Evolutionary conservation across 257 asterid genomes (phyloP), one percentile per base, ranked within the genome.

Genomic region (Avicennia marina): DNA sequence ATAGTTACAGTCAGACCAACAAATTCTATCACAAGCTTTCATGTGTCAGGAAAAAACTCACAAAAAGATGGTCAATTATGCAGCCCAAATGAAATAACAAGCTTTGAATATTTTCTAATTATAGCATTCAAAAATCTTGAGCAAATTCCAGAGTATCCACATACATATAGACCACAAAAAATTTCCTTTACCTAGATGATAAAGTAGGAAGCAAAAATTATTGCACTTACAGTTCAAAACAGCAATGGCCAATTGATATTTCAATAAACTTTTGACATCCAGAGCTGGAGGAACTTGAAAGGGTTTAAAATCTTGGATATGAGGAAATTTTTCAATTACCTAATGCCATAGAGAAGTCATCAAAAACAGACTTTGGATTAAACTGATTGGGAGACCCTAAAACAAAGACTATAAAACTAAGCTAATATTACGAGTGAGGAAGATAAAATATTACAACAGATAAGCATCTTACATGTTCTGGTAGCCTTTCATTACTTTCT

Each of bases 251-350:
- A 91, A 58, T 66, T 91, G 96, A 71, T 75, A 75, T 57, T 88
- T 91, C 69, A 85, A 68, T 61, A 85, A 56, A 65, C 64, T 59
- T 70, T 50, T 62, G 68, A 62, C 75, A 64, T 88, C 86, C 57
- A 70, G 49, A 65, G 39, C 65, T 25, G 66, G 71, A 67, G 95
- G 90, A 65, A 91, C 71, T 48, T 50, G 75, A 56, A 81, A 77
- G 65, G 85, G 60, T 62, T 79, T 82, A 71, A 74, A 88, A 50
- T 54, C 80, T 56, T 33, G 69, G 53, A 91, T 70, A 66, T 88
- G 98, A 51, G 96, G 96, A 80, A 91, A 91, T 25, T 71, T 88
- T 72, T 80, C 75, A 39, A 64, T 75, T 19, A 85, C 94, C 96
- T 91, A 73, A 46, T 41, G 62, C 46, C 63, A 70, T 19, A 43